Evolutionary conservation across 192 early-diverging fungal species (phyloP), one percentile per base, ranked within the genome.

Genomic region (Funneliformis mosseae): DNA sequence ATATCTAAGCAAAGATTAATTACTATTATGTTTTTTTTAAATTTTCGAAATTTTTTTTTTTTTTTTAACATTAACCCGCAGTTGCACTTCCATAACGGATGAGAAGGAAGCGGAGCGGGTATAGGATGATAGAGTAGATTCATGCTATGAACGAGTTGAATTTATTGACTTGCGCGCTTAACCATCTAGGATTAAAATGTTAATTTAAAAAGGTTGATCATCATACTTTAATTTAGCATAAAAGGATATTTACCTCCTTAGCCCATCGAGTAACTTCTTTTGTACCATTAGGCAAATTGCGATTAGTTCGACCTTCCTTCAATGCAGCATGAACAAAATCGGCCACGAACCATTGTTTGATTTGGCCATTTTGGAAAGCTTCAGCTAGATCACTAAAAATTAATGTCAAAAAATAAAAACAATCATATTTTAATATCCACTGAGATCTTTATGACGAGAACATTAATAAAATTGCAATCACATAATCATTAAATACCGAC

Each of bases 321-420:
- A 98, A 87, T 74, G 96, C 88, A 3, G 80, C 76, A 41, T 81
- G 69, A 77, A 98, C 88, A 95, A 95, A 99, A 3, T 94, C 92
- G n/a, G 81, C 84, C 8, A 81, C 81, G 84, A 96, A 89, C 39
- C 86, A 88, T 16, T 82, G 80, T 77, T 92, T 90, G 80, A 96
- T 89, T 75, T 92, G 85, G 60, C 95, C 92, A n/a, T 81, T 85
- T 27, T 92, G 91, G 85, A 98, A 94, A 18, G 95, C 89, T 38
- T 96, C 96, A 23, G 97, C 98, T 74, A 99, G 84, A 83, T 99
- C 98, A 76, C 95, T 95, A 83, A n/a, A n/a, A n/a, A 79, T 45
- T 43, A 69, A 21, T 50, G 33, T 33, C 3, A 33, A 33, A 33
- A 2, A 33, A 33, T 33, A 33, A 33, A 33, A 33, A 33, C 33